These are phyloP conservation scores for Solanum hybrid DNA, from an alignment of 305 asterid species.

Conservation along the genomic window DNA sequence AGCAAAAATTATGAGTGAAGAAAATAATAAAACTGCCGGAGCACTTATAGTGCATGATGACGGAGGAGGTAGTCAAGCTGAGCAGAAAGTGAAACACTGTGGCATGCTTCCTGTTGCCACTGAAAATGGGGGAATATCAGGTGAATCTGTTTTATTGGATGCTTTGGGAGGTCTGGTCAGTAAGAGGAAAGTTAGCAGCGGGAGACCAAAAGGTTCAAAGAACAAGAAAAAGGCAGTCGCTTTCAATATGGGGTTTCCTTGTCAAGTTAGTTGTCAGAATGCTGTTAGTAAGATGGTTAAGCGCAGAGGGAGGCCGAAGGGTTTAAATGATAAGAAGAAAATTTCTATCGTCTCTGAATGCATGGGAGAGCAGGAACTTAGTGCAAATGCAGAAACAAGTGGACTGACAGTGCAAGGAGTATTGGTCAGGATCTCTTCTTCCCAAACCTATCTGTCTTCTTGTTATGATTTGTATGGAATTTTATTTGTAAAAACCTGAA, in stretches of 20 bases:
- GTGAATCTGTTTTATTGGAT: not conserved
- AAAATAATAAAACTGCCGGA: not conserved
- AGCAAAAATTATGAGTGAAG: not conserved
- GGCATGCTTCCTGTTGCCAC: slow-evolving; percentile 1
- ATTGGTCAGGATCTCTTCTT: slow-evolving; percentile 28
- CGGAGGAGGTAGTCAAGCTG: not conserved
- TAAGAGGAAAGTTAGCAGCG: slow-evolving; percentile 7
- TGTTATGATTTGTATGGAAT: slow-evolving; percentile 2
- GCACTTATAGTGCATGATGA: not conserved
- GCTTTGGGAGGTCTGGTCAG: not conserved
- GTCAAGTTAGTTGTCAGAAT: slow-evolving; percentile 3
- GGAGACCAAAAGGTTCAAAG: slow-evolving; percentile 16
- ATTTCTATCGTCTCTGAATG: slow-evolving; percentile 1
- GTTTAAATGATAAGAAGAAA: not conserved
- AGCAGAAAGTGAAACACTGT: not conserved
- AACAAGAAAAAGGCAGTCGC: slow-evolving; percentile 4
- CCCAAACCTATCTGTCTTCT: slow-evolving; percentile 3
- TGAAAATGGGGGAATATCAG: not conserved
- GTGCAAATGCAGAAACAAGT: not conserved
- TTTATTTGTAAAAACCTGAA: not conserved
- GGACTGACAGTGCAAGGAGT: slow-evolving; percentile 8
- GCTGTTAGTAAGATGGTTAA: not conserved
- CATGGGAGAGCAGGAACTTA: slow-evolving; percentile 10
- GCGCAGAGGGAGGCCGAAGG: slow-evolving; percentile 2
- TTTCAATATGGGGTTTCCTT: not conserved